Conservation (phyloP, 2,329 filamentous ascomycete genomes). For the Colletotrichum lentis region DNA sequence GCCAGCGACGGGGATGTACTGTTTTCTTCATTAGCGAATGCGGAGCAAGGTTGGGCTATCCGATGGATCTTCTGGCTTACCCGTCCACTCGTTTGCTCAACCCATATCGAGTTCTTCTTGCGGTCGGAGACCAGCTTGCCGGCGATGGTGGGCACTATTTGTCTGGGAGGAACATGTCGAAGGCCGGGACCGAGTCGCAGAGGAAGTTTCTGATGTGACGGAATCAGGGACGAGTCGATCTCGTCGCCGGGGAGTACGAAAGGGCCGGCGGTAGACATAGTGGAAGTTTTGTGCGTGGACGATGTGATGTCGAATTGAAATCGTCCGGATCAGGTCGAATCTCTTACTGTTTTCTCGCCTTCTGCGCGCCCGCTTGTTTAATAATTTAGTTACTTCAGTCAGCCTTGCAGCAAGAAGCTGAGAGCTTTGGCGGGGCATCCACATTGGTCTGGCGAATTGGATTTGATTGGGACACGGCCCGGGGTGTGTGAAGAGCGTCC, state of each 20-base stretch:
- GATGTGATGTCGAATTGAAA: slow-evolving; percentile 24
- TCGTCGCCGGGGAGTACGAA: slow-evolving; percentile 85
- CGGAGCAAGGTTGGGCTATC: neutral
- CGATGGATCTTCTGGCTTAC: slow-evolving; percentile 54
- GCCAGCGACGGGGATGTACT: slow-evolving; percentile 82
- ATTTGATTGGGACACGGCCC: slow-evolving; percentile 32
- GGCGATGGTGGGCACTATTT: slow-evolving; percentile 73
- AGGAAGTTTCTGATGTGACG: slow-evolving; percentile 72
- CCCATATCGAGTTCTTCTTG: slow-evolving; percentile 79
- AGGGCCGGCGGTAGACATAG: slow-evolving; percentile 65
- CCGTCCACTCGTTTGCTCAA: slow-evolving; percentile 75
- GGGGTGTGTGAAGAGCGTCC: slow-evolving; percentile 17
- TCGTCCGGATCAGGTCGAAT: neutral
- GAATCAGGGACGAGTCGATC: slow-evolving; percentile 72
- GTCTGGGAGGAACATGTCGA: slow-evolving; percentile 79
- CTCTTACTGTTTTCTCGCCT: slow-evolving; percentile 3
- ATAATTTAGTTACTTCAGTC: neutral
- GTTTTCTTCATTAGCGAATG: slow-evolving; percentile 35
- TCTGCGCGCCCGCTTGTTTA: neutral
- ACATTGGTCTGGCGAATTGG: slow-evolving; percentile 3
- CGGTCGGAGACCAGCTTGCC: slow-evolving; percentile 73
- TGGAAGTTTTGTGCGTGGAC: slow-evolving; percentile 25
- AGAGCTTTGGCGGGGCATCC: slow-evolving; percentile 40
- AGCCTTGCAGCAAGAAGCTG: slow-evolving; percentile 35
- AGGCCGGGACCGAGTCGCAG: slow-evolving; percentile 86